Percentiles rank a stretch among this genome's conserved stretches.
Evolutionary conservation across 306 rosid species (phyloP).

Genomic region (Canavalia gladiata): DNA sequence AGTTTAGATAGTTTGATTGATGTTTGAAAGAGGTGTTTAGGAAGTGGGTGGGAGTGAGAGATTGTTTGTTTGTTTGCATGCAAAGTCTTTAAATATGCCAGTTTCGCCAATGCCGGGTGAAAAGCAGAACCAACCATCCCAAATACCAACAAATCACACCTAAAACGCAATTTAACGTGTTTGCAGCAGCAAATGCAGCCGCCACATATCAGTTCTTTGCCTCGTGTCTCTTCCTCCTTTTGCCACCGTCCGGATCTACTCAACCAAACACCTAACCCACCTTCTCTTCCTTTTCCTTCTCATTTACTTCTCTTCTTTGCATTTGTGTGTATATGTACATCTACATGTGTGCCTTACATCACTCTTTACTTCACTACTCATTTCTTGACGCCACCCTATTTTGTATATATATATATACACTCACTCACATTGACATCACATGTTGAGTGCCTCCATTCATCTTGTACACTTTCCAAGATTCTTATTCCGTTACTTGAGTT

Average conservation of each 20-base stretch:
- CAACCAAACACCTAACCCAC: background rate
- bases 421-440: no score
- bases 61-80: constrained; percentile 16
- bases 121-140: constrained; percentile 1
- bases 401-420: no score
- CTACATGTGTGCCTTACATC: no score
- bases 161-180: constrained; percentile 26
- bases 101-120: background rate
- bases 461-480: background rate
- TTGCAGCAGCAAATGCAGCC: background rate
- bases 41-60: background rate
- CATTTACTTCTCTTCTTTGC: background rate
- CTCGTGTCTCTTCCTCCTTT: constrained; percentile 20
- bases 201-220: constrained; percentile 9
- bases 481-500: background rate
- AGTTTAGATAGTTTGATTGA: no score
- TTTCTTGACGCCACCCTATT: no score
- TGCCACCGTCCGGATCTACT: constrained; percentile 11
- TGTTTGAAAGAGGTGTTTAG: background rate
- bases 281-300: background rate
- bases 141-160: constrained; percentile 36
- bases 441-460: background rate
- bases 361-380: no score
- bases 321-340: no score
- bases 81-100: background rate